Base-by-base conservation (phyloP, 192 early-diverging fungal species). In the Backusella psychrophila region DNA sequence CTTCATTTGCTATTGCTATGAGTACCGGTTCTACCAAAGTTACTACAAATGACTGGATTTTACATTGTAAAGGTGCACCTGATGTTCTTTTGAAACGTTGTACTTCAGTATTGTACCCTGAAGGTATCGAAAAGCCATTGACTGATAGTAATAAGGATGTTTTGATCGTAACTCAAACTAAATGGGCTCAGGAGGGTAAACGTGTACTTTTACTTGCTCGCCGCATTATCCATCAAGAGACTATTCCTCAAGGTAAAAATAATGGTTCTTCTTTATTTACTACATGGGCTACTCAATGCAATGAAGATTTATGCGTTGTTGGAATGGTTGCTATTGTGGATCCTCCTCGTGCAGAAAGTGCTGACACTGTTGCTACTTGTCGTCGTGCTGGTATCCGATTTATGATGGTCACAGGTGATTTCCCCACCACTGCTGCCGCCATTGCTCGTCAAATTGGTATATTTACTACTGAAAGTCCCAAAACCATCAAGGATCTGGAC, bases 381-480 rank as follows among this genome's bases (percentile, higher is more conserved):
- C 88, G 89, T 52, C 65, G 76, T 21, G 95, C 95, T 5, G 91
- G 91, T 34, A 81, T 96, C 52, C 88, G 93, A 44, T 87, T 98
- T 44, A 91, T 90, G 75, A 96, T 98, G 96, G 91, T 94, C 42
- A 96, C 95, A 23, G 95, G 95, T 56, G 95, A 97, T 77, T 93
- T 91, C 71, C 81, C 87, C 26, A 72, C 86, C 31, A 98, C 95
- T 0, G 96, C 96, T 8, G 92, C 87, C 23, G 87, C 90, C 8
- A 94, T 98, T 75, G 95, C 92, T 26, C 85, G 89, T 9, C 89
- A 94, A 71, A 90, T 95, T 77, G 91, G 90, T 23, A 92, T 97
- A 39, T 90, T 96, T 35, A 77, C 84, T 1, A 75, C 77, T 11
- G 52, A 78, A 14, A 66, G 69, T 6, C 73, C 78, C 19, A 41